Evolutionary conservation across 106 monocot species (phyloP), one percentile per base, ranked within the genome.

Genomic region (Platanthera guangdongensis): DNA sequence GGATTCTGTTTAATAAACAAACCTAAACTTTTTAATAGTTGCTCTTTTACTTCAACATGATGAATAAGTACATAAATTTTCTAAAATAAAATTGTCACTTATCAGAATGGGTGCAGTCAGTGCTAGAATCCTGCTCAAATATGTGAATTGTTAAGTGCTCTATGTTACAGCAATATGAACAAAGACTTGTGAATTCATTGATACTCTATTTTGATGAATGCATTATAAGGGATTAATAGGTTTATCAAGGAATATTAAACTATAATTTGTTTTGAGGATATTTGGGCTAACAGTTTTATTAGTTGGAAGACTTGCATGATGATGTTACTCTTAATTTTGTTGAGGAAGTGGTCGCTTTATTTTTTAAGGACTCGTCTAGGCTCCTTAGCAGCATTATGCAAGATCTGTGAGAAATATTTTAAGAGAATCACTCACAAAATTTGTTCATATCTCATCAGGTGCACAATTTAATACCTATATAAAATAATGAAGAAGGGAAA

Each of bases 321-420:
- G 95, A 93, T 19, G 84, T 74, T 78, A 96, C 87, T 81, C 95
- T 93, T 57, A 93, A 96, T 60, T 96, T 96, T 77, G 95, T 89
- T 59, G 95, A 96, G 78, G 95, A 96, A 82, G 93, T 96, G 8
- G 93, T 84, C 19, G 86, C 88, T 77, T 86, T 87, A 83, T 96
- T 87, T 78, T 96, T 89, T 77, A 93, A 79, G 81, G 93, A 96
- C 60, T 93, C 90, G 1, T 79, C 83, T 7, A 88, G 95, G 80
- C 47, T 91, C 47, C 78, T 93, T 47, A 15, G 74, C 51, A 90
- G 83, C 81, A 91, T 91, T 25, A 90, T 90, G 48, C 90, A 89
- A 65, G 89, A 93, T 60, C 71, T 96, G 95, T 93, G 48, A 96
- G 90, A 86, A 49, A 9, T n/a, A 47, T 47, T 65, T n/a, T 11